Evolutionary conservation across 2,329 filamentous ascomycete genomes (phyloP).

Genomic region (Fusarium luffae): DNA sequence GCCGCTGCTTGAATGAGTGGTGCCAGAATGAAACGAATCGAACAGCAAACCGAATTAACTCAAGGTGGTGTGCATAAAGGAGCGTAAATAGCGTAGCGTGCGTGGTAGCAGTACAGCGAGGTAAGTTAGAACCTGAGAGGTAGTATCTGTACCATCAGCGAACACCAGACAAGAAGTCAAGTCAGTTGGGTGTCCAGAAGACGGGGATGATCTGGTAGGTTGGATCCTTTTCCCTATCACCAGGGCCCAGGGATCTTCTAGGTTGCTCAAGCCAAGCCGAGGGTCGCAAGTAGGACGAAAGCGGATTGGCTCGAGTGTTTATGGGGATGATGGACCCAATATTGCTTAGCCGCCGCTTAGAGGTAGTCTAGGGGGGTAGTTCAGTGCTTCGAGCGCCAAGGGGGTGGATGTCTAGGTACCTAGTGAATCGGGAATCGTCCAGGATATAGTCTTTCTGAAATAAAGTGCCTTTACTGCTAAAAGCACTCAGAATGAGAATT

Average conservation of each 20-base stretch:
- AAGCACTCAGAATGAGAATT: neutral
- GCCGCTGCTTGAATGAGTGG: conserved; percentile 29
- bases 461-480: neutral
- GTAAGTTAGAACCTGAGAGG: conserved; percentile 7
- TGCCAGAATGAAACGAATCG: conserved; percentile 22
- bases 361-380: neutral
- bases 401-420: neutral
- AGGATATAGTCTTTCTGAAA: neutral
- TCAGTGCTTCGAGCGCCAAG: neutral
- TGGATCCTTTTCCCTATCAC: conserved; percentile 30
- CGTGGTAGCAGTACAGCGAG: neutral
- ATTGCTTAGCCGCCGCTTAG: conserved; percentile 38
- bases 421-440: neutral
- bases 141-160: neutral
- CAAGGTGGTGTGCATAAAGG: conserved; percentile 32
- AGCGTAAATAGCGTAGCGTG: conserved; percentile 21
- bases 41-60: conserved; percentile 20
- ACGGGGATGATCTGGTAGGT: conserved; percentile 23
- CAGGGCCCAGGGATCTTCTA: conserved; percentile 23
- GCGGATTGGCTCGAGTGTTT: conserved; percentile 35
- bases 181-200: conserved; percentile 8
- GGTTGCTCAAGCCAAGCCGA: conserved; percentile 18
- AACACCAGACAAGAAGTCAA: neutral
- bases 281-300: conserved; percentile 27
- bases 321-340: conserved; percentile 34